phyloP scores from a whole-genome alignment of 768 basidiomycete genomes.

The Lactifluus hygrophoroides region DNA sequence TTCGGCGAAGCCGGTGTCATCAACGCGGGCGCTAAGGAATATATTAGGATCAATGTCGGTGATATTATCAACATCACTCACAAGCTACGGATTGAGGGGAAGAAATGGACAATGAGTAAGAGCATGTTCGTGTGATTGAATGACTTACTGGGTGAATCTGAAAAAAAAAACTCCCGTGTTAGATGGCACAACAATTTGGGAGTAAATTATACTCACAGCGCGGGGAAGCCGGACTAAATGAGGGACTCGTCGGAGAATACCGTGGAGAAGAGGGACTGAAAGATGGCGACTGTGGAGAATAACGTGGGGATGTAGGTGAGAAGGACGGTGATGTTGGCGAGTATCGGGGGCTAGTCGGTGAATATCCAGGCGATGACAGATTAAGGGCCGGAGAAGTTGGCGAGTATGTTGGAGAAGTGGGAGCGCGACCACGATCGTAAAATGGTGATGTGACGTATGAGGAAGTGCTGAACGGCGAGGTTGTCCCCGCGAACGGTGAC shows the following conservation, averaged over 20 bases:
- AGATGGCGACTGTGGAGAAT: slow-evolving; percentile 84
- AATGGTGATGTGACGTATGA: slow-evolving; percentile 83
- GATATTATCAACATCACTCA: slow-evolving; percentile 31
- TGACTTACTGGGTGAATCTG: slow-evolving; percentile 76
- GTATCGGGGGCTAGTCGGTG: slow-evolving; percentile 69
- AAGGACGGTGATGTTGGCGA: slow-evolving; percentile 80
- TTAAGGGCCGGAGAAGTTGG: slow-evolving; percentile 81
- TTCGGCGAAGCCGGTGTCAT: slow-evolving; percentile 87
- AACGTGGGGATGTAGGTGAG: slow-evolving; percentile 86
- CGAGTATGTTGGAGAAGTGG: slow-evolving; percentile 79
- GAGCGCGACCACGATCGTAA: slow-evolving; percentile 54
- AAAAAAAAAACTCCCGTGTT: slow-evolving; percentile 7
- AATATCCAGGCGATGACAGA: slow-evolving; percentile 67
- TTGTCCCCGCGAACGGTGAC: slow-evolving; percentile 75
- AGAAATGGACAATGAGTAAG: neutral
- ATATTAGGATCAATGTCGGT: neutral
- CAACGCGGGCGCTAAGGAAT: slow-evolving; percentile 55
- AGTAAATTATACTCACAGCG: slow-evolving; percentile 50
- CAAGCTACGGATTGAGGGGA: slow-evolving; percentile 40
- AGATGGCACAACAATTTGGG: slow-evolving; percentile 12
- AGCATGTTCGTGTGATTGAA: neutral
- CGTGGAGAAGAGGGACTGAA: slow-evolving; percentile 89
- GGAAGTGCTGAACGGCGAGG: slow-evolving; percentile 74
- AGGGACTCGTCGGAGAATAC: slow-evolving; percentile 83
- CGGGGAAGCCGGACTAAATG: slow-evolving; percentile 83